A percentile compares a stretch with the other conserved stretches of the same genome.
Evolutionary conservation across 2,329 filamentous ascomycete genomes (phyloP).

Genomic region (Penicillium sp.): DNA sequence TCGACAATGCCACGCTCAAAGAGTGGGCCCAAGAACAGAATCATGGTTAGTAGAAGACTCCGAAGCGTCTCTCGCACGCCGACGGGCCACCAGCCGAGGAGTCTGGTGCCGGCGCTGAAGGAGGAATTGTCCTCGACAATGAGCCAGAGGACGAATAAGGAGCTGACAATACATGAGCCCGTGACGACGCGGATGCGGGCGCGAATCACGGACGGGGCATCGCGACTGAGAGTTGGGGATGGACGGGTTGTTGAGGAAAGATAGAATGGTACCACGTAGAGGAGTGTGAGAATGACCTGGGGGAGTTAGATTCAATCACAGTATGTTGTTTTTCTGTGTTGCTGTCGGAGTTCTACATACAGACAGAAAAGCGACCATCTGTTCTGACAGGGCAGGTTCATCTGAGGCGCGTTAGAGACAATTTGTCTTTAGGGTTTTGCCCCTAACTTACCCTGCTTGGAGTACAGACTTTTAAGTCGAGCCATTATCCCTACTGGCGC

Average conservation of each 20-base stretch:
- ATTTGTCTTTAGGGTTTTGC: not conserved
- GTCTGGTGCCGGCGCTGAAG: constrained; percentile 58
- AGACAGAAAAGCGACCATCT: constrained; percentile 39
- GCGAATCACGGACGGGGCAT: constrained; percentile 85
- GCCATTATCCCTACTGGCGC: constrained; percentile 34
- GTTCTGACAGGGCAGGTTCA: constrained; percentile 38
- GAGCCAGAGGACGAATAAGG: constrained; percentile 64
- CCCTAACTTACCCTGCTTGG: constrained; percentile 29
- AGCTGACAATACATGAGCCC: constrained; percentile 68
- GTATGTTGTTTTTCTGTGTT: not conserved
- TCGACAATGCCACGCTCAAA: constrained; percentile 77
- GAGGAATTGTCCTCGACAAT: constrained; percentile 56
- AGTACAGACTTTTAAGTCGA: constrained; percentile 34
- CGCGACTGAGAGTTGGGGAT: constrained; percentile 73
- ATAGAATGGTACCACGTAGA: constrained; percentile 92
- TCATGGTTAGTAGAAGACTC: constrained; percentile 66
- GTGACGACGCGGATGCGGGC: constrained; percentile 79
- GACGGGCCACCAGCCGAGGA: constrained; percentile 79
- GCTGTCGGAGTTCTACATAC: constrained; percentile 30
- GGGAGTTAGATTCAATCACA: constrained; percentile 4
- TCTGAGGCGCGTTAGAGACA: constrained; percentile 24
- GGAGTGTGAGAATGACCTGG: constrained; percentile 74
- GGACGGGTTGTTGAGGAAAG: constrained; percentile 75
- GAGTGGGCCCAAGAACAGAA: constrained; percentile 80
- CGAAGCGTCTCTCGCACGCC: constrained; percentile 62